A percentile compares a stretch with the other conserved stretches of the same genome.
These are phyloP conservation scores for Dichotomocladium elegans DNA, from an alignment of 371 early-diverging fungal genomes.

Conservation along the genomic window DNA sequence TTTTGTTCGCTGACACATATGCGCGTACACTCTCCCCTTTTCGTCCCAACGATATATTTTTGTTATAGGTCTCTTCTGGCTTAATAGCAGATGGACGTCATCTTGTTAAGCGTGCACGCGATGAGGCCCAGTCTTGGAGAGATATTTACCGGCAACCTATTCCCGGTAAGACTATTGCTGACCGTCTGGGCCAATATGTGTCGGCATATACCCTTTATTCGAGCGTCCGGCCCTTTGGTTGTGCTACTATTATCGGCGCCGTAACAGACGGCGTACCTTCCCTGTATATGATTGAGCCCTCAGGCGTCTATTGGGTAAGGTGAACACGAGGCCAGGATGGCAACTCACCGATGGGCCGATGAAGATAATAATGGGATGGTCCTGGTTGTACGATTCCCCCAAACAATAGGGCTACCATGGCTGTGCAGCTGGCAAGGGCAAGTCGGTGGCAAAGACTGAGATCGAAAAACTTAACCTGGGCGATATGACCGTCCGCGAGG, in stretches of 20 bases:
- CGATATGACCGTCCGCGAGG: slow-evolving; percentile 83
- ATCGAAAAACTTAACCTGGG: slow-evolving; percentile 92
- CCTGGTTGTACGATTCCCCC: not conserved
- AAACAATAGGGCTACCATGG: slow-evolving; percentile 83
- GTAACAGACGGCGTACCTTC: slow-evolving; percentile 74
- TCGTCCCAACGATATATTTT: not conserved
- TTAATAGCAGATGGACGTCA: slow-evolving; percentile 94
- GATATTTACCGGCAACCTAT: slow-evolving; percentile 81
- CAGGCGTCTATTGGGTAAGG: slow-evolving; percentile 90
- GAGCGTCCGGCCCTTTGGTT: slow-evolving; percentile 96
- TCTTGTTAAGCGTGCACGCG: slow-evolving; percentile 85
- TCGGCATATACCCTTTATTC: slow-evolving; percentile 96
- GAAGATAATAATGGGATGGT: too few species aligned
- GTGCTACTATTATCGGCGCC: slow-evolving; percentile 78
- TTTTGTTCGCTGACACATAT: not conserved
- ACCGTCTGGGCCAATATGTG: slow-evolving; percentile 89
- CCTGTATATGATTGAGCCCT: slow-evolving; percentile 95
- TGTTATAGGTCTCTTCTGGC: slow-evolving; percentile 81
- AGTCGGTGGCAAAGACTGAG: slow-evolving; percentile 95
- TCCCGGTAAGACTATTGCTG: slow-evolving; percentile 89
- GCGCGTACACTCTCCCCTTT: not conserved
- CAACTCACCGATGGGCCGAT: not conserved
- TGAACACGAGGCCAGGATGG: not conserved
- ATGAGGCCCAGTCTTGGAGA: slow-evolving; percentile 89
- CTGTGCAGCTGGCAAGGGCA: slow-evolving; percentile 94